Base-by-base conservation (phyloP, 2,329 filamentous ascomycete genomes). In the Ascochyta fabae region DNA sequence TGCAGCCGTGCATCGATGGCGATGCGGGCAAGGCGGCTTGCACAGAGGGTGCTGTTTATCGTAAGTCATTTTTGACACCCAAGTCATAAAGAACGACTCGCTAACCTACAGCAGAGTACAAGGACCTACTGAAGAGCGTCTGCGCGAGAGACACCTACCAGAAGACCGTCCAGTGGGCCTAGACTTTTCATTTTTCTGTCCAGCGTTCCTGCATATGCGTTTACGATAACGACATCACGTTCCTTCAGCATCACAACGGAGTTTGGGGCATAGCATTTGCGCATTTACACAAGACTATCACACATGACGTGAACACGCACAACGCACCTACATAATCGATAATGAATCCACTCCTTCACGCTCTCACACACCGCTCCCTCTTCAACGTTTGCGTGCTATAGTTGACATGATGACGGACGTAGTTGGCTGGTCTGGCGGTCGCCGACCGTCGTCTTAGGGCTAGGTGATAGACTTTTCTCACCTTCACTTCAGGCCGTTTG, bases 1-100 rank as follows among this genome's bases (percentile, higher is more conserved):
- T 66, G 16, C 55, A 65, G 44, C 61, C 63, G 9, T 67, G 63
- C 46, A 41, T 67, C 2, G 59, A 67, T 22, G 56, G 59, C n/a
- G 39, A 39, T 2, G 44, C 24, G 7, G 61, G 59, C 42, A 55
- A 43, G 31, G 36, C 41, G 27, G n/a, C 19, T 1, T 67, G 63
- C 50, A 59, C 65, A n/a, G 50, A 34, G 12, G 65, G 65, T 26
- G 65, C 50, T 4, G 56, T 58, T 31, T 55, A 55, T 10, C 51
- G 65, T 66, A 49, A 56, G 65, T 46, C 10, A 10, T 9, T 19
- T 1, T 15, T 12, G 40, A 12, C 16, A 22, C 22, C 3, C 1
- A 24, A 22, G 0, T 31, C 16, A 7, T 33, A 7, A 16, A 10
- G 7, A n/a, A 42, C 22, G 42, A 10, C n/a, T 3, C 33, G 43